Evolutionary conservation across 2,329 filamentous ascomycete species (phyloP).

Genomic region (Rutstroemia sp.): DNA sequence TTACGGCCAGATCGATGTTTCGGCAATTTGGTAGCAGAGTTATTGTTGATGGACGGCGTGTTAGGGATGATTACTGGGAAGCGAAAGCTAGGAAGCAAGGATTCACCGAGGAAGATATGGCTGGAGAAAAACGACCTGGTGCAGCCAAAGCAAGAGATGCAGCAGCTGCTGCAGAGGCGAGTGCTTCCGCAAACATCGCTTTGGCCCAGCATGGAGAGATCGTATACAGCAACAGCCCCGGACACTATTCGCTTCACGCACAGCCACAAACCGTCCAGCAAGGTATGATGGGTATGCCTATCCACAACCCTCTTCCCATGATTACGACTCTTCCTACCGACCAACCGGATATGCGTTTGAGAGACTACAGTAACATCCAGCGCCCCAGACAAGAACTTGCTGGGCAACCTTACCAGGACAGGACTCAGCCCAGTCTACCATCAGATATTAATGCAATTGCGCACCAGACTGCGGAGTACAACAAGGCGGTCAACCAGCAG

Average conservation of each 20-base stretch:
- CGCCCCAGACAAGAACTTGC: slow-evolving; percentile 85
- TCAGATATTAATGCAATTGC: slow-evolving; percentile 80
- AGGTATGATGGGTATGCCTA: slow-evolving; percentile 60
- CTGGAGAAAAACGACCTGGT: slow-evolving; percentile 91
- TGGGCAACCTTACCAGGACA: slow-evolving; percentile 81
- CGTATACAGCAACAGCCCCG: slow-evolving; percentile 72
- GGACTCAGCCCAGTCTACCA: slow-evolving; percentile 67
- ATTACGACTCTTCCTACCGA: slow-evolving; percentile 78
- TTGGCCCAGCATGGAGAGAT: slow-evolving; percentile 74
- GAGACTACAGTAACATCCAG: slow-evolving; percentile 77
- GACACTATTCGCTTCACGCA: slow-evolving; percentile 53
- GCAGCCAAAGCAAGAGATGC: slow-evolving; percentile 83
- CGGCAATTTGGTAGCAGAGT: slow-evolving; percentile 94
- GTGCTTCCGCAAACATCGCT: slow-evolving; percentile 46
- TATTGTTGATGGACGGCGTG: slow-evolving; percentile 80
- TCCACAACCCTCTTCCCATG: slow-evolving; percentile 68
- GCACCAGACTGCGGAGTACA: slow-evolving; percentile 83
- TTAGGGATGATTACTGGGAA: slow-evolving; percentile 98
- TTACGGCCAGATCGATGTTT: slow-evolving; percentile 97
- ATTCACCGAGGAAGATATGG: slow-evolving; percentile 93
- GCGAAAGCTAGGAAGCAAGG: slow-evolving; percentile 94
- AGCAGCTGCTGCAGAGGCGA: slow-evolving; percentile 57
- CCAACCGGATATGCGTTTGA: slow-evolving; percentile 66
- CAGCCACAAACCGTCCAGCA: slow-evolving; percentile 64
- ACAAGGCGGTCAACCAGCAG: slow-evolving; percentile 73